Base-by-base conservation (phyloP, 495 filamentous ascomycete genomes). In the Cetradonia linearis region DNA sequence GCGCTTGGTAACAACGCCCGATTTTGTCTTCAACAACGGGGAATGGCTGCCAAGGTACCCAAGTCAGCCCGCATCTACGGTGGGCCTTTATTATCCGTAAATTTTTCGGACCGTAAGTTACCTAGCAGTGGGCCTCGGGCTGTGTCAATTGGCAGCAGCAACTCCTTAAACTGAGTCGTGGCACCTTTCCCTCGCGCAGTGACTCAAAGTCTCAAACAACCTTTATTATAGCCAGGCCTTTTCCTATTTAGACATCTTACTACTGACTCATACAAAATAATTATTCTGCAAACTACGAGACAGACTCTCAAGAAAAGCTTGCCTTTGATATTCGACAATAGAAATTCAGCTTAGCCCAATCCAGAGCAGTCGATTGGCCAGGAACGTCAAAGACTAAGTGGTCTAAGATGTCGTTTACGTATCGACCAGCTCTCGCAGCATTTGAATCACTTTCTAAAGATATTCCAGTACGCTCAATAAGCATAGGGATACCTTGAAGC, bases 391-490 rank as follows among this genome's bases (percentile, higher is more conserved):
- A 23, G 18, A 10, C 6, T 48, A 14, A 3, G 28, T 4, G 40
- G 42, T 34, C 5, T 49, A 11, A 20, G n/a, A 48, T 49, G 40
- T 36, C 48, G 56, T 38, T 18, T 20, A 34, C 10, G 25, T 14
- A 20, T 48, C 8, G 56, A 34, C 56, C 56, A 11, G 56, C 56
- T n/a, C 28, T 58, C 27, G 42, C 46, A 14, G 31, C 28, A 7
- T 48, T 49, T 11, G n/a, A 44, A 33, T 10, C 5, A 8, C 42
- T 58, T 7, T 2, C 40, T 14, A 20, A 11, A 33, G 14, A 28
- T 16, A 30, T 58, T 16, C 0, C 27, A 18, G 28, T 3, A 5
- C 48, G 18, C 56, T 58, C 5, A 9, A 58, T 16, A 42, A 34
- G 40, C 16, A 58, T 33, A 20, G 27, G 23, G 56, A 58, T 16